Percentiles rank a stretch among this genome's conserved stretches.
Conservation (phyloP, 2,329 filamentous ascomycete species). For the Fusarium foetens region DNA sequence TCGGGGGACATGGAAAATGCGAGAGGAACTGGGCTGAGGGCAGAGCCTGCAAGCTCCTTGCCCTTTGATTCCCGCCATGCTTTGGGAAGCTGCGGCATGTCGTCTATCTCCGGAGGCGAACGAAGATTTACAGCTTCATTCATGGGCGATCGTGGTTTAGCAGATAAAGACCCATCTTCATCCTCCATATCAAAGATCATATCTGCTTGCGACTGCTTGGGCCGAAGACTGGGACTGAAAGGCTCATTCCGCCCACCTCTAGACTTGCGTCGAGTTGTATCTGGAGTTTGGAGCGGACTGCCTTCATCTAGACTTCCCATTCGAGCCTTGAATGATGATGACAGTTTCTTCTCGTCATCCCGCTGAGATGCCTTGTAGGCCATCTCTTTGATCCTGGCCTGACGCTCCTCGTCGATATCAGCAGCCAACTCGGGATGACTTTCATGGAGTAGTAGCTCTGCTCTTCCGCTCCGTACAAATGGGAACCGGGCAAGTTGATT, state of each 20-base stretch:
- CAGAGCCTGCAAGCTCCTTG: conserved; percentile 33
- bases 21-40: conserved; percentile 22
- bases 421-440: conserved; percentile 70
- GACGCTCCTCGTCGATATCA: conserved; percentile 75
- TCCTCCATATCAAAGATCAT: conserved; percentile 97
- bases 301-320: conserved; percentile 74
- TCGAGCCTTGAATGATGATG: conserved; percentile 69
- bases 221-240: conserved; percentile 73
- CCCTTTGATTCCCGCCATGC: conserved; percentile 47
- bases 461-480: conserved; percentile 78
- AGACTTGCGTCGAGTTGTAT: conserved; percentile 59
- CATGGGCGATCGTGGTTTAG: conserved; percentile 45
- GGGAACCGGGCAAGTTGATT: conserved; percentile 85
- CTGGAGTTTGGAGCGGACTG: conserved; percentile 53
- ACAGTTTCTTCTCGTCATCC: conserved; percentile 72
- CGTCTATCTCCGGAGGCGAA: conserved; percentile 42
- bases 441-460: conserved; percentile 73
- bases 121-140: conserved; percentile 30
- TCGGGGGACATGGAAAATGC: conserved; percentile 37
- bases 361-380: conserved; percentile 70
- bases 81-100: conserved; percentile 46
- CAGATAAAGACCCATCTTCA: conserved; percentile 58
- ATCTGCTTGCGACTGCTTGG: conserved; percentile 76
- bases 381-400: conserved; percentile 79
- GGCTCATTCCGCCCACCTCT: conserved; percentile 63